Evolutionary conservation across 257 asterid genomes (phyloP).

Genomic region (Solanum pimpinellifolium): DNA sequence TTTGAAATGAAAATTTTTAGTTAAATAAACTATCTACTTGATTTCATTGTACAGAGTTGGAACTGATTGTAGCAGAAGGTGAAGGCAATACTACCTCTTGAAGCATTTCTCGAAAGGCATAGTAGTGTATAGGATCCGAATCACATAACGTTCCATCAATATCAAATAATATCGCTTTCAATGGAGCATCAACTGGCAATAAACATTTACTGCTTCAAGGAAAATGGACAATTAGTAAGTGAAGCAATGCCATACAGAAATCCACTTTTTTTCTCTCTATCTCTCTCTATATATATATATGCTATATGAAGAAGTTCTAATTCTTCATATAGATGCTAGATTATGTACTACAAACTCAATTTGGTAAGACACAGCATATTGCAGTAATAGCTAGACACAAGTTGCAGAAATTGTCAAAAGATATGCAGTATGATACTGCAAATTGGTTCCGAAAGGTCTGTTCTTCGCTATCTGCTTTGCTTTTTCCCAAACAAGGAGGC

Average conservation of each 20-base stretch:
- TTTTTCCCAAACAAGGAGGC: neutral
- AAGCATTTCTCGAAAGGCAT: slow-evolving; percentile 81
- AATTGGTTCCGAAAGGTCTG: neutral
- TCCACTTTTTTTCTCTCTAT: neutral
- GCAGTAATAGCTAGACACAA: neutral
- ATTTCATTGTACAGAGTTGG: neutral
- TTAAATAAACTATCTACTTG: neutral
- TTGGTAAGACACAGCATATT: neutral
- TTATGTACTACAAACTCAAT: neutral
- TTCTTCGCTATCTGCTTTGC: neutral
- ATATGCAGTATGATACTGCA: neutral
- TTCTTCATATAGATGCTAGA: neutral
- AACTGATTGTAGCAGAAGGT: neutral
- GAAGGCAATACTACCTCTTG: slow-evolving; percentile 44
- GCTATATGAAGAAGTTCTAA: neutral
- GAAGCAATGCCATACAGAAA: neutral
- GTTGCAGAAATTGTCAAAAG: neutral
- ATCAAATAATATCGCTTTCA: slow-evolving; percentile 70
- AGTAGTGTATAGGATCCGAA: slow-evolving; percentile 74
- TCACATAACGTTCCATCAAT: slow-evolving; percentile 80
- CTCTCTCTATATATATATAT: neutral
- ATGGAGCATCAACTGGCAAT: slow-evolving; percentile 53
- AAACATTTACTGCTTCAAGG: slow-evolving; percentile 18
- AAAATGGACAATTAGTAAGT: neutral
- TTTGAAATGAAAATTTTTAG: neutral